Evolutionary conservation across 257 asterid species (phyloP).

Genomic region (Nemophila menziesii): DNA sequence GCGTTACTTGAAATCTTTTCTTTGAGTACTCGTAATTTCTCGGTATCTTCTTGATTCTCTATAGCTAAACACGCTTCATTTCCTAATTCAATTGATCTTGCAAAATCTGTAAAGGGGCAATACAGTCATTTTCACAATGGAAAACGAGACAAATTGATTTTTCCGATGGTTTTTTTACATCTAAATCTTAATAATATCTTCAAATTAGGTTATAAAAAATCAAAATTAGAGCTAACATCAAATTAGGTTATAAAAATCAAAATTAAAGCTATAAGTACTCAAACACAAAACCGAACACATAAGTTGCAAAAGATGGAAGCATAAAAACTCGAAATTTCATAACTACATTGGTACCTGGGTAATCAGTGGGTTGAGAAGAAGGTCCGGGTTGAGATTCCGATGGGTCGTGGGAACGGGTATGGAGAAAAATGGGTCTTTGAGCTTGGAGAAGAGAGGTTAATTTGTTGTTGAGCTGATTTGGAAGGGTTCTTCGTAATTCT

Average conservation of each 20-base stretch:
- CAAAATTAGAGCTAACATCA: no score
- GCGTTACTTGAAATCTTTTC: conserved; percentile 57
- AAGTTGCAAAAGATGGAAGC: no score
- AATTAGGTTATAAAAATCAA: no score
- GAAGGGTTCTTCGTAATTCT: conserved; percentile 37
- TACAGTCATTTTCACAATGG: conserved; percentile 4
- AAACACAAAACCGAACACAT: no score
- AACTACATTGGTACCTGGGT: not conserved
- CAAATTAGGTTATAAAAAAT: no score
- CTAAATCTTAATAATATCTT: no score
- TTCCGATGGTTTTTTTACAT: no score
- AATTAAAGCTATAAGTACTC: no score
- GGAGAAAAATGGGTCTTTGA: conserved; percentile 28
- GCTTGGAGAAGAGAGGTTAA: conserved; percentile 39
- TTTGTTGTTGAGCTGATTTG: conserved; percentile 38
- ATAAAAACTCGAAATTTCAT: no score
- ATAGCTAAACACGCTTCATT: conserved; percentile 10
- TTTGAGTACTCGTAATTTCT: conserved; percentile 42
- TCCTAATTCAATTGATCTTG: conserved; percentile 15
- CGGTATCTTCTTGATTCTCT: conserved; percentile 27
- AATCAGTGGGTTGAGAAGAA: not conserved
- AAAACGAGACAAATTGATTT: conserved; percentile 20
- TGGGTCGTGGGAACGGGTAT: conserved; percentile 7
- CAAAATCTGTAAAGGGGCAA: conserved; percentile 16
- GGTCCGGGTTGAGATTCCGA: conserved; percentile 4